phyloP scores from a whole-genome alignment of 1,139 yeast species.

The Pichia sp. region DNA sequence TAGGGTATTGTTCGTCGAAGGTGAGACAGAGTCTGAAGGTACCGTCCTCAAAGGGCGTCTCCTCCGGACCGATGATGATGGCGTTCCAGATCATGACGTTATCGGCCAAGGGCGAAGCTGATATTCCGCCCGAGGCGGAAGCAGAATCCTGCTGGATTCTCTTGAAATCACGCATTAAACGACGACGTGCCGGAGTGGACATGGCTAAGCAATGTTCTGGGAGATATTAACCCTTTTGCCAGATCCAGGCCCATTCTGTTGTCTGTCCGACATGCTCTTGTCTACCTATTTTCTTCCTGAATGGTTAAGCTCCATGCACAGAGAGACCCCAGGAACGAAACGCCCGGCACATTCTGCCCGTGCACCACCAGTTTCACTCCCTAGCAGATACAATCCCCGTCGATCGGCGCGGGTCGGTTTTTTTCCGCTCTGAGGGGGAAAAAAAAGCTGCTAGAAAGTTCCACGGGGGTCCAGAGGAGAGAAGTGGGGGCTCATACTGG shows the following conservation, averaged over 20 bases:
- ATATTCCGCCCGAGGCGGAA: conserved; percentile 77
- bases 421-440: not conserved
- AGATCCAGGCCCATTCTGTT: too few species aligned
- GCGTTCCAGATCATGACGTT: conserved; percentile 99
- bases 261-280: too few species aligned
- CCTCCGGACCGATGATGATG: conserved; percentile 95
- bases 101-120: conserved; percentile 95
- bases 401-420: not conserved
- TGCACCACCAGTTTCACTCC: too few species aligned
- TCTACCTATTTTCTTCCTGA: too few species aligned
- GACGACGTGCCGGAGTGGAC: conserved; percentile 98
- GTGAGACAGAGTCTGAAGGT: conserved; percentile 83
- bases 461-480: not conserved
- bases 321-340: too few species aligned
- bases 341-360: too few species aligned
- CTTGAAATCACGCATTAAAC: conserved; percentile 98
- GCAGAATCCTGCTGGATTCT: conserved; percentile 93
- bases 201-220: conserved; percentile 35
- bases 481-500: conserved; percentile 2
- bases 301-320: too few species aligned
- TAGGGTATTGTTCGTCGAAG: conserved; percentile 96
- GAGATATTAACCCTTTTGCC: too few species aligned
- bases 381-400: too few species aligned
- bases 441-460: not conserved
- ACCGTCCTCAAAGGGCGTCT: conserved; percentile 97